phyloP scores from a whole-genome alignment of 352 stramenopile species.

The Pythium rhizo-oryzae region DNA sequence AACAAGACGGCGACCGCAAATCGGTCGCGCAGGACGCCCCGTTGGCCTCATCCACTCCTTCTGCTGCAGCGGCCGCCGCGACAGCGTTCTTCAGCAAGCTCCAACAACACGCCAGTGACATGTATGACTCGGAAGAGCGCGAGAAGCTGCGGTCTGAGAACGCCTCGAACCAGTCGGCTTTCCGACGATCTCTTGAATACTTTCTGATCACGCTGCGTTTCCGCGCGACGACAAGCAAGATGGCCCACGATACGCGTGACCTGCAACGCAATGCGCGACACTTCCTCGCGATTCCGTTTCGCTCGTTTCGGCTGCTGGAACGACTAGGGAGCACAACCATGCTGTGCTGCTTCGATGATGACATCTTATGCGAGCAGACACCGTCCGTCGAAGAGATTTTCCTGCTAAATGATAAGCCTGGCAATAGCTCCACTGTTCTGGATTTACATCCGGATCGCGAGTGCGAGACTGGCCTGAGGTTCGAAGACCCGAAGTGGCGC shows the following conservation, averaged over 20 bases:
- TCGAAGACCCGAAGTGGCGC: constrained; percentile 87
- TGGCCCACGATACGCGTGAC: constrained; percentile 45
- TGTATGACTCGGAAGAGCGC: constrained; percentile 85
- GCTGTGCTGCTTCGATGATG: constrained; percentile 88
- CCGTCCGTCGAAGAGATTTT: constrained; percentile 87
- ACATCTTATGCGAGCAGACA: constrained; percentile 83
- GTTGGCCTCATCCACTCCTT: neutral
- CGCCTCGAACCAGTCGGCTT: constrained; percentile 59
- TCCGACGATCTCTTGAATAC: constrained; percentile 74
- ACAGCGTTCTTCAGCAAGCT: constrained; percentile 7
- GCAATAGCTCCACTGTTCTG: constrained; percentile 60
- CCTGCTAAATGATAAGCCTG: constrained; percentile 74
- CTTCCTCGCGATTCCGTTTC: constrained; percentile 64
- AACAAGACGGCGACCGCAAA: neutral
- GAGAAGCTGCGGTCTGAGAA: constrained; percentile 79
- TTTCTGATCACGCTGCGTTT: constrained; percentile 74
- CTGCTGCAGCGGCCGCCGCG: constrained; percentile 1
- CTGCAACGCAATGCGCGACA: constrained; percentile 18
- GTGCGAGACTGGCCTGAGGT: constrained; percentile 81
- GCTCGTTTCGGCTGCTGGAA: constrained; percentile 79
- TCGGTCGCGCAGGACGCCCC: neutral
- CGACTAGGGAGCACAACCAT: constrained; percentile 85
- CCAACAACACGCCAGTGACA: constrained; percentile 45
- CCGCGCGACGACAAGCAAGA: constrained; percentile 52
- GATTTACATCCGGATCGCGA: constrained; percentile 75